phyloP scores from a whole-genome alignment of 164 flowering plant genomes.

The Cinnamomum micranthum region DNA sequence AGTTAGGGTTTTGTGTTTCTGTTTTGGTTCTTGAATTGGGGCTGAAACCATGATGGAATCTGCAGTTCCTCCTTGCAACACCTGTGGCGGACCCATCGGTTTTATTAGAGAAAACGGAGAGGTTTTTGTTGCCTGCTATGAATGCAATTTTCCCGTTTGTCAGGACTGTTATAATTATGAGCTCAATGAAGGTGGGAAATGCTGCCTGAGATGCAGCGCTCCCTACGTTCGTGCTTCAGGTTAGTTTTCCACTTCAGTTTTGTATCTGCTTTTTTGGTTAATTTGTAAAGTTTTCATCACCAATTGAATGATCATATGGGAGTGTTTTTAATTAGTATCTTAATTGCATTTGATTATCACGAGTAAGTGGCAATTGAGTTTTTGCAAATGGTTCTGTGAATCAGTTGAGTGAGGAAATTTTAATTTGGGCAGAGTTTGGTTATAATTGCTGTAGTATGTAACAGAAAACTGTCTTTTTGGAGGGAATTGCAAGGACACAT shows the following conservation, averaged over 20 bases:
- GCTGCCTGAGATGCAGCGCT: slow-evolving; percentile 64
- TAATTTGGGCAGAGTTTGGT: not conserved
- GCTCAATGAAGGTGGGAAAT: slow-evolving; percentile 61
- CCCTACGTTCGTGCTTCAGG: slow-evolving; percentile 41
- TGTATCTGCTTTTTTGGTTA: too few relatives aligned
- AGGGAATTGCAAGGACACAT: too few relatives aligned
- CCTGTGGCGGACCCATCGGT: slow-evolving; percentile 75
- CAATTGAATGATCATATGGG: not conserved
- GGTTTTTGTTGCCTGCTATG: slow-evolving; percentile 77
- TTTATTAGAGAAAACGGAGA: slow-evolving; percentile 50
- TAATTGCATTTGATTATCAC: not conserved
- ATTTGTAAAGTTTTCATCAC: not conserved
- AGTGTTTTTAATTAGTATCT: not conserved
- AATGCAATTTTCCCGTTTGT: slow-evolving; percentile 77
- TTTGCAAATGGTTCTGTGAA: too few relatives aligned
- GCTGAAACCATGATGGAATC: slow-evolving; percentile 66
- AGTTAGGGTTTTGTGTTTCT: not conserved
- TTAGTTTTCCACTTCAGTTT: slow-evolving; percentile 1
- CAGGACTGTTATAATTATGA: slow-evolving; percentile 58
- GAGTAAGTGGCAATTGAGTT: not conserved
- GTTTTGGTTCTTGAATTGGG: slow-evolving; percentile 2
- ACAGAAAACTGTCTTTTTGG: not conserved
- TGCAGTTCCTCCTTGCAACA: slow-evolving; percentile 59
- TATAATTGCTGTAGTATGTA: too few relatives aligned
- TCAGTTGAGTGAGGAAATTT: too few relatives aligned